Conservation (phyloP, 2,329 filamentous ascomycete species). For the Xylaria sp. region DNA sequence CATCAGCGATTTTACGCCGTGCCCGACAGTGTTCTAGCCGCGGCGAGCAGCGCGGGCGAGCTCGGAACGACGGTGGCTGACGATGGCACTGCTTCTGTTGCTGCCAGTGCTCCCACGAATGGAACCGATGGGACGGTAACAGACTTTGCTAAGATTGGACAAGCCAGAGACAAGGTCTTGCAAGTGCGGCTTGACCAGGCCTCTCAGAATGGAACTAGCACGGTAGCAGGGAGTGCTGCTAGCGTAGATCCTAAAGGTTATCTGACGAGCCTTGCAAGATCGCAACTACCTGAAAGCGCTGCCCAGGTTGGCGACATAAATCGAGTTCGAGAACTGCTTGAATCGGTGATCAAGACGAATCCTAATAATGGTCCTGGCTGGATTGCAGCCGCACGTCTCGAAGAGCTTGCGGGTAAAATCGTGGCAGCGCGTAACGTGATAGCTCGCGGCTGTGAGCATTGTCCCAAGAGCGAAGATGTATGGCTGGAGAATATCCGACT, state of each 20-base stretch:
- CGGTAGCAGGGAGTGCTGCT: constrained; percentile 82
- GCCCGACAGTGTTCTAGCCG: constrained; percentile 92
- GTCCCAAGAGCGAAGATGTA: constrained; percentile 92
- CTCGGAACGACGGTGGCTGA: constrained; percentile 90
- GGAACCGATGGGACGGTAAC: constrained; percentile 89
- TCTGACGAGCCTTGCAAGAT: constrained; percentile 88
- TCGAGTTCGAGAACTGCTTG: constrained; percentile 88
- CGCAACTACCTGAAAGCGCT: constrained; percentile 81
- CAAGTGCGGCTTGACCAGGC: constrained; percentile 94
- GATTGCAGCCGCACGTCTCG: constrained; percentile 92
- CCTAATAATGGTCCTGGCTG: constrained; percentile 94
- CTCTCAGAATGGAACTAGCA: constrained; percentile 73
- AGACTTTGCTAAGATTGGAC: constrained; percentile 97
- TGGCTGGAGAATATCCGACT: constrained; percentile 97
- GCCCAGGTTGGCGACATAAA: constrained; percentile 94
- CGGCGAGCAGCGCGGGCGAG: constrained; percentile 82
- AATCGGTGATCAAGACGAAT: constrained; percentile 97
- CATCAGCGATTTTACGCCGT: constrained; percentile 94
- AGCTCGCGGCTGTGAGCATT: constrained; percentile 86
- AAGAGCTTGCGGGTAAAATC: constrained; percentile 91
- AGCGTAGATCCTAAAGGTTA: constrained; percentile 97
- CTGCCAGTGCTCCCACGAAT: constrained; percentile 46
- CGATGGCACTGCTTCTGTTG: constrained; percentile 68
- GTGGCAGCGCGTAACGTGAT: constrained; percentile 91
- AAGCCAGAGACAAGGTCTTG: constrained; percentile 93